phyloP scores from a whole-genome alignment of 2,329 filamentous ascomycete genomes.

The Leptographium flavum region DNA sequence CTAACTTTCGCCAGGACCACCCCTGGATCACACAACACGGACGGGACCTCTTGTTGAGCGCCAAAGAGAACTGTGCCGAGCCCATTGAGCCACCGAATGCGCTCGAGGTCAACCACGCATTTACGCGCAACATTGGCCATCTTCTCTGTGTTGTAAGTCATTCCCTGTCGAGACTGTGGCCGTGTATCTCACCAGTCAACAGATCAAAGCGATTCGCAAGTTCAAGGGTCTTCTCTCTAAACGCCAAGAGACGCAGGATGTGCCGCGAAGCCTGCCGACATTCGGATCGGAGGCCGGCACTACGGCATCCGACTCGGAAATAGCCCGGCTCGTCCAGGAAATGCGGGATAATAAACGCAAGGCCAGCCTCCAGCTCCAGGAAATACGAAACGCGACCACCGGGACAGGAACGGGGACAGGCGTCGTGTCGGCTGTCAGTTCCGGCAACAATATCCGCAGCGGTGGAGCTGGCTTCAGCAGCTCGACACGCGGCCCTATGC shows the following conservation, averaged over 20 bases:
- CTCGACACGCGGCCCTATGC: slow-evolving; percentile 42
- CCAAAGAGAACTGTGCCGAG: slow-evolving; percentile 74
- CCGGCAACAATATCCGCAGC: slow-evolving; percentile 26
- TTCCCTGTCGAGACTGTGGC: neutral
- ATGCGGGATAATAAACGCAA: slow-evolving; percentile 27
- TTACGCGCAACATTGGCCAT: slow-evolving; percentile 79
- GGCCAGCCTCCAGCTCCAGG: slow-evolving; percentile 13
- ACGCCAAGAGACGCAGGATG: slow-evolving; percentile 1
- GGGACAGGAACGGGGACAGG: no score
- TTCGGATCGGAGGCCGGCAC: neutral
- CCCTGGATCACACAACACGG: slow-evolving; percentile 83
- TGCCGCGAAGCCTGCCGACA: slow-evolving; percentile 1
- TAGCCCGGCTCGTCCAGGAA: slow-evolving; percentile 32
- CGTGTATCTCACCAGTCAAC: neutral
- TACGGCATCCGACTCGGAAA: slow-evolving; percentile 22
- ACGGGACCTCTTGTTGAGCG: slow-evolving; percentile 61
- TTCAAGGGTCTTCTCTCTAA: slow-evolving; percentile 62
- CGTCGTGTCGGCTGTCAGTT: neutral
- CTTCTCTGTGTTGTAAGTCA: slow-evolving; percentile 63
- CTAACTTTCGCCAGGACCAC: slow-evolving; percentile 47
- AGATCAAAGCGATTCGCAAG: slow-evolving; percentile 82
- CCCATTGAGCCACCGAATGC: slow-evolving; percentile 75
- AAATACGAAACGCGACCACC: slow-evolving; percentile 1
- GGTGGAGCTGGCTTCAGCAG: slow-evolving; percentile 43
- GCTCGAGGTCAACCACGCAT: slow-evolving; percentile 78